A percentile compares a stretch with the other conserved stretches of the same genome.
phyloP scores from a whole-genome alignment of 2,329 filamentous ascomycete genomes.

The Madurella mycetomatis region DNA sequence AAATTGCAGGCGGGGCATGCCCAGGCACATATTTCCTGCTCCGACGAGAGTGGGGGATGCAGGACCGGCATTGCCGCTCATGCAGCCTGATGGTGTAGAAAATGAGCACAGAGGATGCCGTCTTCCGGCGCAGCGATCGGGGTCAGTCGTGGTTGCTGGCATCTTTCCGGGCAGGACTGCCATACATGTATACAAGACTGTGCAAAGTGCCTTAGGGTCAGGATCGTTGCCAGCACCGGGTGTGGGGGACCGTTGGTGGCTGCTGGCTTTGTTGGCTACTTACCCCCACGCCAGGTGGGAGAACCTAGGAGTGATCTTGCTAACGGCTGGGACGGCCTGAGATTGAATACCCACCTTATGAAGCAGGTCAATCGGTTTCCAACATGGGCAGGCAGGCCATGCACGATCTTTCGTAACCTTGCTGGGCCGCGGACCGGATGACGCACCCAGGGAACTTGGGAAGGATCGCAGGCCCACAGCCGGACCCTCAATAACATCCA shows the following conservation, averaged over 20 bases:
- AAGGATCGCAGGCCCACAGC: background rate
- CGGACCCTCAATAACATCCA: background rate
- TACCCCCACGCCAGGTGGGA: conserved; percentile 17
- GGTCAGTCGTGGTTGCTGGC: too few species aligned
- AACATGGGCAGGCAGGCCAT: conserved; percentile 3
- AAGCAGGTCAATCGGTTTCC: background rate
- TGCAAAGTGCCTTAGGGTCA: too few species aligned
- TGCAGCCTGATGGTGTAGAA: background rate
- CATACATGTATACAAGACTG: too few species aligned
- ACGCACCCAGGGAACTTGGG: conserved; percentile 11
- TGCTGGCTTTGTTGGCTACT: background rate
- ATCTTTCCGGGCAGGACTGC: too few species aligned
- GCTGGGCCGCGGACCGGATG: conserved; percentile 11
- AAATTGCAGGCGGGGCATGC: background rate
- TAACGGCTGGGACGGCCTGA: conserved; percentile 15
- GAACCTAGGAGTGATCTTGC: conserved; percentile 8
- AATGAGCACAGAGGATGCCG: background rate
- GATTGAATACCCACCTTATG: conserved; percentile 10
- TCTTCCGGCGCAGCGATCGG: background rate
- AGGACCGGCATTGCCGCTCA: background rate
- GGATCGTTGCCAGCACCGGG: background rate
- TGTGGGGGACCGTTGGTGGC: conserved; percentile 1
- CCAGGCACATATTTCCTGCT: background rate
- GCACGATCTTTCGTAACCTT: conserved; percentile 7
- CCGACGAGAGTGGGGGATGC: conserved; percentile 2